Evolutionary conservation across 2,329 filamentous ascomycete species (phyloP).

Genomic region (Rachicladosporium sp.): DNA sequence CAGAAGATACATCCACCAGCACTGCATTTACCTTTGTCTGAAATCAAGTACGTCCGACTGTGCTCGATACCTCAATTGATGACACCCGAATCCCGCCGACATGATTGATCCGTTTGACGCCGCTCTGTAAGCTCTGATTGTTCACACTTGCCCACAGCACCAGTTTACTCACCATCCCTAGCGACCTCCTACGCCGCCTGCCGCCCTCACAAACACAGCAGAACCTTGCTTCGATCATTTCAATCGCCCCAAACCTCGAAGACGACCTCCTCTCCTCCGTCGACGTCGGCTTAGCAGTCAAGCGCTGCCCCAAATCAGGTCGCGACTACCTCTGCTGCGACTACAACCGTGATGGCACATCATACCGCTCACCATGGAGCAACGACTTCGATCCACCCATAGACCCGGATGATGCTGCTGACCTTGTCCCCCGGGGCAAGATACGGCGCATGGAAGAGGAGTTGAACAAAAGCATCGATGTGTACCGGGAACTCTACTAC

Average conservation of each 20-base stretch:
- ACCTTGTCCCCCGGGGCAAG: conserved; percentile 76
- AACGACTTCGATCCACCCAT: conserved; percentile 94
- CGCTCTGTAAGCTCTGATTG: conserved; percentile 48
- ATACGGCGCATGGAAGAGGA: conserved; percentile 88
- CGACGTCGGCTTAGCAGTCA: conserved; percentile 81
- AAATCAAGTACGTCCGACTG: no score
- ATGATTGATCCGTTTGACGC: conserved; percentile 58
- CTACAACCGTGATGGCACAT: conserved; percentile 98
- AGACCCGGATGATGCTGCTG: conserved; percentile 59
- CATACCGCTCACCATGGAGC: conserved; percentile 96
- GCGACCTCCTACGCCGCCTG: conserved; percentile 93
- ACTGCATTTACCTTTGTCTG: no score
- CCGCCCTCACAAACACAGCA: conserved; percentile 83
- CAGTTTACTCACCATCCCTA: conserved; percentile 27
- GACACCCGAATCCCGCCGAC: conserved; percentile 2
- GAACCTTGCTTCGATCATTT: conserved; percentile 82
- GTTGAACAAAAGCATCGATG: conserved; percentile 92
- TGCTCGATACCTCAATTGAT: not conserved
- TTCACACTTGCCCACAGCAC: conserved; percentile 2
- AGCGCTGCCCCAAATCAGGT: conserved; percentile 75
- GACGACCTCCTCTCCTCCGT: conserved; percentile 97
- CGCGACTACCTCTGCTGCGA: conserved; percentile 97
- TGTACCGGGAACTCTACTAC: conserved; percentile 93
- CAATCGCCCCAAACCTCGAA: conserved; percentile 78
- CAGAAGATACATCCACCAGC: no score